These are phyloP conservation scores for Diphasiastrum complanatum DNA, from an alignment of 83 land plant genomes.

Conservation along the genomic window DNA sequence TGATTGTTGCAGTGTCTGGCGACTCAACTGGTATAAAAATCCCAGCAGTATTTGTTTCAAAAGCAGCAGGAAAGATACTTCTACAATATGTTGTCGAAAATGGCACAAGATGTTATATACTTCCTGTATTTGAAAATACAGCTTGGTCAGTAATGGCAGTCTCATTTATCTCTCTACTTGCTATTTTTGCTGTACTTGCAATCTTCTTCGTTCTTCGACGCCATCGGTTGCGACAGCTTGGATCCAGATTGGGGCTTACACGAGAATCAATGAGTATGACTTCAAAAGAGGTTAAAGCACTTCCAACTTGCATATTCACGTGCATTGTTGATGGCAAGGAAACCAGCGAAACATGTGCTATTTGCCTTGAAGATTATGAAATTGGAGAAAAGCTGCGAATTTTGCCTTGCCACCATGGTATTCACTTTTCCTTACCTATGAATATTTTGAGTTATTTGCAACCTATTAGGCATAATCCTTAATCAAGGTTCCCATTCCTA, in stretches of 20 bases:
- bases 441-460: background rate
- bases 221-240: background rate
- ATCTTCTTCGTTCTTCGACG: background rate
- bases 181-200: background rate
- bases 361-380: slow-evolving; percentile 10
- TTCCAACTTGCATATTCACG: background rate
- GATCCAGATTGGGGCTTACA: background rate
- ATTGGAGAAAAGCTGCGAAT: slow-evolving; percentile 8
- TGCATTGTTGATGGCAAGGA: background rate
- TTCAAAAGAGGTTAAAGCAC: background rate
- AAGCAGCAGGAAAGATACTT: background rate
- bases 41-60: background rate
- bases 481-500: background rate
- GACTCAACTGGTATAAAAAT: background rate
- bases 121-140: background rate
- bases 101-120: background rate
- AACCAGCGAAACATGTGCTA: background rate
- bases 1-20: background rate
- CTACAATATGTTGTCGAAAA: background rate
- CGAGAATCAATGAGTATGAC: background rate
- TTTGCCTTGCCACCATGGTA: slow-evolving; percentile 7
- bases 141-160: no score
- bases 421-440: background rate
- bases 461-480: background rate
- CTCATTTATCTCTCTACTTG: background rate